Conservation (phyloP, 108 stramenopile species). For the Poteriospumella lacustris region DNA sequence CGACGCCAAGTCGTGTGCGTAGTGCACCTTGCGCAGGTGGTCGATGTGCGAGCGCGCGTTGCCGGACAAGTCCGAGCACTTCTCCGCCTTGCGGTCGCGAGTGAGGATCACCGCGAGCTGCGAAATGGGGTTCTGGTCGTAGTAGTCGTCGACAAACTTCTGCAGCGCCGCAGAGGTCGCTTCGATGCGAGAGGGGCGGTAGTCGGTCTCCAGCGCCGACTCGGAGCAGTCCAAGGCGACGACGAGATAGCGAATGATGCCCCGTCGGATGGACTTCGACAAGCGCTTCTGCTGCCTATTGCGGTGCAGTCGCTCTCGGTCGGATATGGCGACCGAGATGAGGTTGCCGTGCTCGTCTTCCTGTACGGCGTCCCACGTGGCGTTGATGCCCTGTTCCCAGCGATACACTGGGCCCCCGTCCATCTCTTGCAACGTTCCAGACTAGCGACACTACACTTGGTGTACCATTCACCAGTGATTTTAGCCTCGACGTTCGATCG, state of each 20-base stretch:
- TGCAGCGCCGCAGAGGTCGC: not conserved
- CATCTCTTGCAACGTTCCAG: too few relatives aligned
- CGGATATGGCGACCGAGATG: not conserved
- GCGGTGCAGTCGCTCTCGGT: not conserved
- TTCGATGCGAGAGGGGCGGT: conserved; percentile 24
- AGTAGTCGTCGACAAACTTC: conserved; percentile 49
- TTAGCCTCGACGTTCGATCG: too few relatives aligned
- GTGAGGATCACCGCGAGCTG: conserved; percentile 51
- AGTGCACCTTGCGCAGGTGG: conserved; percentile 10
- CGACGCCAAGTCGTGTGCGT: conserved; percentile 42
- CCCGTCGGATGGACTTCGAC: conserved; percentile 19
- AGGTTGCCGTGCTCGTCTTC: conserved; percentile 17
- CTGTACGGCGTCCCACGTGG: conserved; percentile 17
- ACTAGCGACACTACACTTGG: too few relatives aligned
- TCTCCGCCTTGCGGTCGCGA: conserved; percentile 45
- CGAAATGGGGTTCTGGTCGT: conserved; percentile 55
- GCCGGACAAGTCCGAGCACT: conserved; percentile 46
- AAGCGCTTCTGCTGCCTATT: conserved; percentile 1
- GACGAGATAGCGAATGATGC: conserved; percentile 11
- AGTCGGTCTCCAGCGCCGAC: conserved; percentile 16
- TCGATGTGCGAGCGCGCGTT: conserved; percentile 49
- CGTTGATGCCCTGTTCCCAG: conserved; percentile 10
- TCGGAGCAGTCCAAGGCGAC: not conserved
- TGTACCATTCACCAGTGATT: too few relatives aligned
- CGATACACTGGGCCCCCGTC: too few relatives aligned